These are phyloP conservation scores for Cystoisospora suis DNA, from an alignment of 169 alveolate genomes.

Conservation along the genomic window DNA sequence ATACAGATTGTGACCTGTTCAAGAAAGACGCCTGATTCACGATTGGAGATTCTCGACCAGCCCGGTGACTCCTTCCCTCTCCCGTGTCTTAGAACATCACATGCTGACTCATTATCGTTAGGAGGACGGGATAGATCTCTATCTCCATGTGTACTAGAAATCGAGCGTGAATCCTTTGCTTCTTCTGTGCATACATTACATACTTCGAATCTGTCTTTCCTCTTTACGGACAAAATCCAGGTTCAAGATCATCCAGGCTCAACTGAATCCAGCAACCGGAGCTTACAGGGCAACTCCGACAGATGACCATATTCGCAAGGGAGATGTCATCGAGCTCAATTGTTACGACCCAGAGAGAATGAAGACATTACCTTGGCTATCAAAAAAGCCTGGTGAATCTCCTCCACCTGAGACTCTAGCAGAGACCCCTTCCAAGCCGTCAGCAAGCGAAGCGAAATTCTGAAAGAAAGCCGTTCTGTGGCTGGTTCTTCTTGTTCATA, in stretches of 20 bases:
- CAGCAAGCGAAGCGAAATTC: neutral
- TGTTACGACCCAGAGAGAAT: conserved; percentile 36
- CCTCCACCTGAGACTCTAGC: neutral
- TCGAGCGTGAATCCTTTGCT: neutral
- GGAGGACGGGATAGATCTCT: no score
- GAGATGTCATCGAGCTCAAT: conserved; percentile 50
- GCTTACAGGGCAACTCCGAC: conserved; percentile 40
- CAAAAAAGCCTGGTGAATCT: neutral
- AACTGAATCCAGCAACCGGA: conserved; percentile 56
- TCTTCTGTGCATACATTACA: neutral
- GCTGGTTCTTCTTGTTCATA: no score
- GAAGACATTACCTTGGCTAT: conserved; percentile 12
- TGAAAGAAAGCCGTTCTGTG: neutral
- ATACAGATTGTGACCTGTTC: no score
- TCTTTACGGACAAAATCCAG: conserved; percentile 13
- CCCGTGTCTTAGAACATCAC: no score
- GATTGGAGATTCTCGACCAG: no score
- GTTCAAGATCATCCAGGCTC: conserved; percentile 60
- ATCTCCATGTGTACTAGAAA: no score
- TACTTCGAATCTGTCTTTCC: neutral
- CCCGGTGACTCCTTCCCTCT: no score
- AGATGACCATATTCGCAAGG: conserved; percentile 60
- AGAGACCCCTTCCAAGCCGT: neutral
- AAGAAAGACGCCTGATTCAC: no score
- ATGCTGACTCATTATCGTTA: no score